Percentiles rank a stretch among this genome's conserved stretches.
phyloP scores from a whole-genome alignment of 148 eudicot species.

The Nepenthes mirabilis region DNA sequence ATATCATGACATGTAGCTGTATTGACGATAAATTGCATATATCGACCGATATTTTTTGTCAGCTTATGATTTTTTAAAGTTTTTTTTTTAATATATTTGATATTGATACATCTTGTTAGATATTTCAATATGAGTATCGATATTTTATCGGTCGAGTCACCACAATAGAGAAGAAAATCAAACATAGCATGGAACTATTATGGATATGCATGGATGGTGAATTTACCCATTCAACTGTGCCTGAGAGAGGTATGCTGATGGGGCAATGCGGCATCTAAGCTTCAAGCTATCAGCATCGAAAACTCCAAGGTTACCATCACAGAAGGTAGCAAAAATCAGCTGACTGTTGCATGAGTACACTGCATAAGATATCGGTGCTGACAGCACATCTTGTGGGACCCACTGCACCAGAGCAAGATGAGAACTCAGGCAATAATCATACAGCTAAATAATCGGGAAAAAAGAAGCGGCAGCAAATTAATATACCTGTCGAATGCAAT shows the following conservation, averaged over 20 bases:
- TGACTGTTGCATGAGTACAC: conserved; percentile 77
- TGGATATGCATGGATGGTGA: neutral
- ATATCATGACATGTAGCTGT: no score
- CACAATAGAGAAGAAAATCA: neutral
- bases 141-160: no score
- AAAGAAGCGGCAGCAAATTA: neutral
- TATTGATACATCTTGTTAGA: no score
- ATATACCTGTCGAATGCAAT: conserved; percentile 57
- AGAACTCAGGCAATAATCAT: neutral
- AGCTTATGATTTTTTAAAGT: no score
- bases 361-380: conserved; percentile 70
- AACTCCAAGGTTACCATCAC: conserved; percentile 67
- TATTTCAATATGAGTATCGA: no score
- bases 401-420: conserved; percentile 36
- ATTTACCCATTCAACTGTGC: conserved; percentile 57
- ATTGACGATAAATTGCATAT: no score
- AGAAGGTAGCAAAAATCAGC: conserved; percentile 58
- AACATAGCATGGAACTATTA: neutral
- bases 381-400: conserved; percentile 70
- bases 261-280: conserved; percentile 67
- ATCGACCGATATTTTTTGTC: no score
- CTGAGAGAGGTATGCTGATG: conserved; percentile 51
- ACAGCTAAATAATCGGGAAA: neutral
- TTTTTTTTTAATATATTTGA: no score
- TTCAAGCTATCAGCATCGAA: conserved; percentile 67